phyloP scores from a whole-genome alignment of 176 grass and related monocot genomes.

The Alloteropsis semialata region DNA sequence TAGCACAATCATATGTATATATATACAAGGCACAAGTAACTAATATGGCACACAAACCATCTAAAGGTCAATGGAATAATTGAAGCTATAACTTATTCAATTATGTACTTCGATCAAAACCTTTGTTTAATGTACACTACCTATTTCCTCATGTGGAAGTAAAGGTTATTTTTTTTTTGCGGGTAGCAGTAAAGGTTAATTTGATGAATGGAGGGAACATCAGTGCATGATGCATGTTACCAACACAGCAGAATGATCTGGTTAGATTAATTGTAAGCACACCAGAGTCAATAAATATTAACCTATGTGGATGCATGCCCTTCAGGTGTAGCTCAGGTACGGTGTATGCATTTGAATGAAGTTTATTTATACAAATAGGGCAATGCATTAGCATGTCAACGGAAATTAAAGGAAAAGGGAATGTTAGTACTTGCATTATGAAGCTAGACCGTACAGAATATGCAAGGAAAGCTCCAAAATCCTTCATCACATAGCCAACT shows the following conservation, averaged over 20 bases:
- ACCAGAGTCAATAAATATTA: neutral
- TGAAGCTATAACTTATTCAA: constrained; percentile 8
- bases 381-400: neutral
- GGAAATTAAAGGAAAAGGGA: constrained; percentile 8
- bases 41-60: neutral
- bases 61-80: constrained; percentile 19
- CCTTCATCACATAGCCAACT: constrained; percentile 43
- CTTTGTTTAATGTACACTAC: neutral
- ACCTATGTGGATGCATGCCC: neutral
- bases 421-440: constrained; percentile 22
- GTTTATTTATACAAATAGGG: neutral
- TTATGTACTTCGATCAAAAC: neutral
- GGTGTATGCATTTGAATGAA: too few relatives aligned
- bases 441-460: constrained; percentile 10
- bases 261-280: neutral
- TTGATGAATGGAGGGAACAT: neutral
- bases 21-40: neutral
- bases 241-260: neutral
- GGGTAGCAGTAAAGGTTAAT: too few relatives aligned
- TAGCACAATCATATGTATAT: neutral
- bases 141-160: constrained; percentile 1
- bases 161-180: too few relatives aligned
- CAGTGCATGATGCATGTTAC: neutral
- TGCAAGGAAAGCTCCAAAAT: constrained; percentile 51
- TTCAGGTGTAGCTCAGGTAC: neutral